These are phyloP conservation scores for Drosera spatulata DNA, from an alignment of 179 eudicot species.

Conservation along the genomic window DNA sequence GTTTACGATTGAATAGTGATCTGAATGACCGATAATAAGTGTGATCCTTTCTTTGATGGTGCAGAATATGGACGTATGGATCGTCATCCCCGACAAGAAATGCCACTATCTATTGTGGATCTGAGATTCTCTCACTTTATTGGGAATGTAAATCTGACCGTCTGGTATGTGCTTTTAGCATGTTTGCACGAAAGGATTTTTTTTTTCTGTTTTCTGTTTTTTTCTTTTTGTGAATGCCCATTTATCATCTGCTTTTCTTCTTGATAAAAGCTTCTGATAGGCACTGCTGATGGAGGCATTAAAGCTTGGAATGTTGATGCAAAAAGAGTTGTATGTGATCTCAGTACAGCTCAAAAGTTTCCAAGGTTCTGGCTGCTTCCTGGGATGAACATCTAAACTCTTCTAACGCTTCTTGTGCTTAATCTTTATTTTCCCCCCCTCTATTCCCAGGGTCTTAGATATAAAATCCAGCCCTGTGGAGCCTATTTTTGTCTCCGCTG, in stretches of 20 bases:
- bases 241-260: conserved; percentile 14
- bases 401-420: not conserved
- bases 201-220: conserved; percentile 4
- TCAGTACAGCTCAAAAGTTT: conserved; percentile 53
- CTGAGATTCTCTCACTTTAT: conserved; percentile 92
- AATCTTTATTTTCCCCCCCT: not conserved
- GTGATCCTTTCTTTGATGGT: conserved; percentile 5
- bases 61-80: conserved; percentile 94
- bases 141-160: conserved; percentile 98
- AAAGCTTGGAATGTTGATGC: conserved; percentile 99
- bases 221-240: conserved; percentile 3
- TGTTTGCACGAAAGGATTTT: not conserved
- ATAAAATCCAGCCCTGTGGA: conserved; percentile 97
- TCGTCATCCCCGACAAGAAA: conserved; percentile 79
- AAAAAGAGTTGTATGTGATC: conserved; percentile 97
- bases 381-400: conserved; percentile 1
- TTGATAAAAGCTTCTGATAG: conserved; percentile 87
- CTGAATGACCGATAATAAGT: no score
- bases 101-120: conserved; percentile 96
- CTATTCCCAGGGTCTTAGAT: conserved; percentile 59
- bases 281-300: conserved; percentile 96
- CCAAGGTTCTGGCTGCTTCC: conserved; percentile 42
- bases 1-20: no score
- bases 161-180: conserved; percentile 38
- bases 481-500: conserved; percentile 94